Conservation (phyloP, 2,329 filamentous ascomycete genomes). For the Fusarium siculi region DNA sequence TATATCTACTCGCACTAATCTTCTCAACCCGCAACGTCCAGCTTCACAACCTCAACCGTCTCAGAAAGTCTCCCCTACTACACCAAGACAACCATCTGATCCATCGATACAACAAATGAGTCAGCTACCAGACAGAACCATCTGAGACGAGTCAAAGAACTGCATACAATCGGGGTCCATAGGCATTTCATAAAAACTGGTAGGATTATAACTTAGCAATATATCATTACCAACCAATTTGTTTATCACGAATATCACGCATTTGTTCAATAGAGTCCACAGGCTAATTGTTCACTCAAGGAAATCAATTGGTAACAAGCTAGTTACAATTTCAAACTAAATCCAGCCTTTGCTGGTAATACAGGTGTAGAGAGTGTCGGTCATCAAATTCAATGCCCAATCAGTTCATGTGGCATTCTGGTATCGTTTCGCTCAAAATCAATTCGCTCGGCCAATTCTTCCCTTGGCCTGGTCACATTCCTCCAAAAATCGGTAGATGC, state of each 20-base stretch:
- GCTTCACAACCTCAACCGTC: background rate
- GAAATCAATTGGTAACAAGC: constrained; percentile 36
- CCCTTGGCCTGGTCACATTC: constrained; percentile 63
- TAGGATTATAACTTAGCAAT: background rate
- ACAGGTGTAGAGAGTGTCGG: constrained; percentile 41
- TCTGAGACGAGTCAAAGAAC: background rate
- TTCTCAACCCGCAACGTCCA: constrained; percentile 28
- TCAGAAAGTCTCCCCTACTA: constrained; percentile 1
- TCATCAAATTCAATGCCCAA: constrained; percentile 33
- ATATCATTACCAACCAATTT: background rate
- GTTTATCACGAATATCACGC: background rate
- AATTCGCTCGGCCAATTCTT: constrained; percentile 44
- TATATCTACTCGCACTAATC: constrained; percentile 45
- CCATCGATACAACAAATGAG: constrained; percentile 4
- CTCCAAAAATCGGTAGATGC: constrained; percentile 67
- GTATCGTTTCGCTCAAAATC: constrained; percentile 37
- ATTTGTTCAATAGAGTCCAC: background rate
- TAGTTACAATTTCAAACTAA: constrained; percentile 30
- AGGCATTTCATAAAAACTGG: background rate
- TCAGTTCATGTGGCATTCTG: constrained; percentile 21
- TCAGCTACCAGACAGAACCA: constrained; percentile 23
- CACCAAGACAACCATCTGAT: constrained; percentile 25
- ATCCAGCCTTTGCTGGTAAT: constrained; percentile 30
- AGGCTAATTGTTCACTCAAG: constrained; percentile 21
- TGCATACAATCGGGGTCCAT: background rate